Evolutionary conservation across 768 basidiomycete genomes (phyloP).

Genomic region (Mycena olivaceomarginata): DNA sequence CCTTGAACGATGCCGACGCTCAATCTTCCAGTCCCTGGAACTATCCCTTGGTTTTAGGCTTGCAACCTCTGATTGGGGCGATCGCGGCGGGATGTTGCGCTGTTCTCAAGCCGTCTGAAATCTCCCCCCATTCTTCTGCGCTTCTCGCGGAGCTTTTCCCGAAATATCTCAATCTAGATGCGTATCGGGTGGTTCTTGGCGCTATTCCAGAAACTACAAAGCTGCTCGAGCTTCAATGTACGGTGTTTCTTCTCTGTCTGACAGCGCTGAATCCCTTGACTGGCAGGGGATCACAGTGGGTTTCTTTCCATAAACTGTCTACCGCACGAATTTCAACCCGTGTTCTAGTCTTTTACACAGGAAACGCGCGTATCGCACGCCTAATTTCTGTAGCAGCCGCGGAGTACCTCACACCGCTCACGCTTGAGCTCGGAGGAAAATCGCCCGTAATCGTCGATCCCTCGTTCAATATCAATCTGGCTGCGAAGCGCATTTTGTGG

Average conservation of each 20-base stretch:
- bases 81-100: slow-evolving; percentile 67
- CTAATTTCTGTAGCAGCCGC: slow-evolving; percentile 59
- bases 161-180: slow-evolving; percentile 67
- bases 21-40: background rate
- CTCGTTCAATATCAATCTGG: slow-evolving; percentile 65
- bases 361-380: slow-evolving; percentile 50
- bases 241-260: background rate
- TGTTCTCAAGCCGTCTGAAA: slow-evolving; percentile 71
- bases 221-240: slow-evolving; percentile 44
- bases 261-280: background rate
- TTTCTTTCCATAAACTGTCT: slow-evolving; percentile 10
- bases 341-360: slow-evolving; percentile 37
- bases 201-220: slow-evolving; percentile 57
- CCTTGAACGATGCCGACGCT: too few species aligned
- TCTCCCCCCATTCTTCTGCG: slow-evolving; percentile 55
- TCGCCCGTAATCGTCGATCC: slow-evolving; percentile 67
- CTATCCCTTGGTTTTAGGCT: slow-evolving; percentile 32
- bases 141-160: slow-evolving; percentile 66
- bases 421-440: slow-evolving; percentile 64
- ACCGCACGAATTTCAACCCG: background rate
- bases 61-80: slow-evolving; percentile 51
- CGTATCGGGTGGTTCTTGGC: slow-evolving; percentile 66
- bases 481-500: slow-evolving; percentile 80
- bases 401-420: slow-evolving; percentile 56
- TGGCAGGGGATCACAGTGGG: slow-evolving; percentile 44